Evolutionary conservation across 805 yeast genomes (phyloP), one percentile per base, ranked within the genome.

Genomic region (Torulaspora quercuum): DNA sequence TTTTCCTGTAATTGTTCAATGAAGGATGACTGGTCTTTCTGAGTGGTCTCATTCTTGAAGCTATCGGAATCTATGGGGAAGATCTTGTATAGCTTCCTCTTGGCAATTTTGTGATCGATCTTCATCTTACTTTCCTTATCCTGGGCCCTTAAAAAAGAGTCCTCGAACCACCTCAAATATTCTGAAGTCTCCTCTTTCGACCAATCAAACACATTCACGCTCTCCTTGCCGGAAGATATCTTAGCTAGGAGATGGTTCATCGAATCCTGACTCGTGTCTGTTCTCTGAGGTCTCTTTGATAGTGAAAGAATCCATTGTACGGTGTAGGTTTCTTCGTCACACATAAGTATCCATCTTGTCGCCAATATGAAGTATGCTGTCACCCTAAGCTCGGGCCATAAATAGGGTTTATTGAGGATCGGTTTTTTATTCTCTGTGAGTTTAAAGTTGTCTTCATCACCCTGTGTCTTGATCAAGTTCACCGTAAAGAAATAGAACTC

Each of bases 41-140:
- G 12, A 10, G 24, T 15, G 11, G 28, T 4, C 18, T 17, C 29
- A 6, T 16, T 23, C 7, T 23, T 23, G 18, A 20, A 25, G 4
- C 36, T 12, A 7, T 45, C 39, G 18, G 42, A 24, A 7, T 34
- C 40, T 10, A 52, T 15, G 8, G 63, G 63, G 25, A 60, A 41
- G 10, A 60, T 41, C 25, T 48, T 48, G 28, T 52, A 41, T 18
- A 60, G 44, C 39, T 54, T 56, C 31, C 57, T 48, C 24, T 39
- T 44, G 12, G 60, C 62, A 34, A 60, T 60, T 26, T 37, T 50
- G 28, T 56, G 50, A 41, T 60, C 65, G 20, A 60, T 46, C 3
- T 49, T 44, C 14, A 45, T 28, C 13, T 31, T 39, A 7, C 30
- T 28, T n/a, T 47, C 47, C 11, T 49, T 32, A 10, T 33, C 20